Evolutionary conservation across 345 rosid genomes (phyloP).

Genomic region (Cardamine resedifolia): DNA sequence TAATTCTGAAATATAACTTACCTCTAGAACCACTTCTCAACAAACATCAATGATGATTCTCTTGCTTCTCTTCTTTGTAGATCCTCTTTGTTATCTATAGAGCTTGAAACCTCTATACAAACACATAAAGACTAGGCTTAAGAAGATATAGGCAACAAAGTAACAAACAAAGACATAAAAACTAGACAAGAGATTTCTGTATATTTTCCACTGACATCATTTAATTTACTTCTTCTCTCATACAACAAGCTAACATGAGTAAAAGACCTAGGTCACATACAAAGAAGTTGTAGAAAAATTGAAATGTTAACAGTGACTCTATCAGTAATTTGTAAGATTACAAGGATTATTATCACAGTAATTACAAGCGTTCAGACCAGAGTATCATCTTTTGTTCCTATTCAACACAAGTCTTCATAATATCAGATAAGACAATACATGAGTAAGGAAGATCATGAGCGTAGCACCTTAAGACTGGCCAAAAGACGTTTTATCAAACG

Average conservation of each 20-base stretch:
- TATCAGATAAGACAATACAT: background rate
- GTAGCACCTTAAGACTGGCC: no score
- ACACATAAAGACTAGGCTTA: no score
- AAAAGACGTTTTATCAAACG: no score
- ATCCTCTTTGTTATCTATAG: no score
- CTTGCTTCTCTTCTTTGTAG: no score
- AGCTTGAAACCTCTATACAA: no score
- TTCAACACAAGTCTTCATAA: background rate
- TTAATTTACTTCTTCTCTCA: background rate
- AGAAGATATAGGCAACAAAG: background rate
- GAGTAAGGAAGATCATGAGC: background rate
- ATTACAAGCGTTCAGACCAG: background rate
- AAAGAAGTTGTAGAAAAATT: background rate
- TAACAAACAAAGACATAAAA: background rate
- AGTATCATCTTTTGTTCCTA: background rate
- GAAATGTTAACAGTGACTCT: background rate
- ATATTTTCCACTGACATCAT: background rate
- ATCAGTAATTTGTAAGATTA: background rate
- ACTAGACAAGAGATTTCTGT: background rate
- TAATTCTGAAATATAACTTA: no score
- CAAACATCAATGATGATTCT: no score
- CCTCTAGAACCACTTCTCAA: no score
- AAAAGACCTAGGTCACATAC: background rate
- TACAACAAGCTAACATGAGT: constrained; percentile 1
- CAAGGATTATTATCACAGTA: background rate